These are phyloP conservation scores for Pleurotus citrinopileatus DNA, from an alignment of 768 basidiomycete species.

Conservation along the genomic window DNA sequence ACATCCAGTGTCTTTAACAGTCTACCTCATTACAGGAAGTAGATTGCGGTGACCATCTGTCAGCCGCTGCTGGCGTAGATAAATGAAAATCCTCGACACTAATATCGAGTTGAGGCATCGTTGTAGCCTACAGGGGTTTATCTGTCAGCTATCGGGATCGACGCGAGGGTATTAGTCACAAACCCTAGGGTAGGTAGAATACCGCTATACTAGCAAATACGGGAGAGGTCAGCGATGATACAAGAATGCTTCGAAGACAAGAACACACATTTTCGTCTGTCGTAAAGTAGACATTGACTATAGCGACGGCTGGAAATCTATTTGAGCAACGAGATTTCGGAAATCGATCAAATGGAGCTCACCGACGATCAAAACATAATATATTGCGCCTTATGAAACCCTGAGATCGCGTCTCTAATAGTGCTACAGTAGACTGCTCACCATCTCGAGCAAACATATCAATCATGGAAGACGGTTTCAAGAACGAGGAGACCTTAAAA, in stretches of 20 bases:
- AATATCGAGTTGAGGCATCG: background rate
- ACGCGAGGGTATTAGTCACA: background rate
- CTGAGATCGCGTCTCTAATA: background rate
- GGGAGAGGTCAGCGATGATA: background rate
- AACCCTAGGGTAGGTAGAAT: background rate
- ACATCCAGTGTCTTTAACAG: too few species aligned
- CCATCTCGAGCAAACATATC: background rate
- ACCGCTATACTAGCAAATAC: background rate
- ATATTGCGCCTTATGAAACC: background rate
- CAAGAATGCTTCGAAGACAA: background rate
- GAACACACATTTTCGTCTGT: background rate
- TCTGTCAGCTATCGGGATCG: background rate
- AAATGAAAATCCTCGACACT: background rate
- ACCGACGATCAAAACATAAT: background rate
- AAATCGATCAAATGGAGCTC: too few species aligned
- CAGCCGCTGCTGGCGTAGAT: background rate
- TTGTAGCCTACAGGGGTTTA: background rate
- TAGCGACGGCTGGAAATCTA: background rate
- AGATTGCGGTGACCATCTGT: too few species aligned
- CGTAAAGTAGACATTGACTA: background rate
- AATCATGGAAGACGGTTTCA: background rate
- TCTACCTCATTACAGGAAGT: too few species aligned
- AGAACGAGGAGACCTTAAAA: background rate
- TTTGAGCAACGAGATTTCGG: background rate
- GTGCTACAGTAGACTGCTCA: too few species aligned